phyloP scores from a whole-genome alignment of 2,329 filamentous ascomycete species.

The Raffaelea ambrosiae region DNA sequence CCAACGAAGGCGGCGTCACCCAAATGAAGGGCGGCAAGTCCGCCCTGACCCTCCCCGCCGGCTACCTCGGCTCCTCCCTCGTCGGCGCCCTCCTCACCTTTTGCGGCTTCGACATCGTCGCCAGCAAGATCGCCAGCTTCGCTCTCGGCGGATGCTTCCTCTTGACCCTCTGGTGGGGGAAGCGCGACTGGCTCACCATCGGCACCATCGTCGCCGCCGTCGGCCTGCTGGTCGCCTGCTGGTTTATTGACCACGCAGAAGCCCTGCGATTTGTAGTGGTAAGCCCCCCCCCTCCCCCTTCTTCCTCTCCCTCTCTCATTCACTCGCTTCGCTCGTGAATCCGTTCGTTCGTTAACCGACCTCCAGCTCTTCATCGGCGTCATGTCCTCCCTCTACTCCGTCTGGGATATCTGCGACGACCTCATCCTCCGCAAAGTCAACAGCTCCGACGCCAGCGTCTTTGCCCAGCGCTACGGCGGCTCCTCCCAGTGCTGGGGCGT shows the following conservation, averaged over 20 bases:
- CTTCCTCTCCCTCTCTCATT: not conserved
- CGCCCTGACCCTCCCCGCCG: conserved; percentile 65
- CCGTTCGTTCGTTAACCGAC: not conserved
- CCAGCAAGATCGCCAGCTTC: conserved; percentile 70
- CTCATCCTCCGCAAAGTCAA: conserved; percentile 75
- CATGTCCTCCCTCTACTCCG: conserved; percentile 72
- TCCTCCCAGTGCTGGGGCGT: conserved; percentile 76
- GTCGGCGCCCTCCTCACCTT: conserved; percentile 73
- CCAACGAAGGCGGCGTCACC: conserved; percentile 69
- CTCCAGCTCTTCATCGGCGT: conserved; percentile 66
- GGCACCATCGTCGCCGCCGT: conserved; percentile 61
- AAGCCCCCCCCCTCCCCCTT: not conserved
- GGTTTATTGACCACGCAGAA: conserved; percentile 73
- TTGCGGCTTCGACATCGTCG: conserved; percentile 73
- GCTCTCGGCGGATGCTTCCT: conserved; percentile 66
- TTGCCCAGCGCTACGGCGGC: conserved; percentile 68
- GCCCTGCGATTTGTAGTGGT: conserved; percentile 56
- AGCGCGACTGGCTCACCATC: conserved; percentile 70
- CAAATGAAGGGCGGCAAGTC: conserved; percentile 66
- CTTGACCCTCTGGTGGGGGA: conserved; percentile 74
- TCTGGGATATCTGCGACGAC: conserved; percentile 82
- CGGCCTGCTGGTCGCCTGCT: conserved; percentile 62
- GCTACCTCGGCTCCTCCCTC: conserved; percentile 68
- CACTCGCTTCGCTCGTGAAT: not conserved
- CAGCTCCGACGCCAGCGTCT: conserved; percentile 69